These are phyloP conservation scores for Rhizodiscina lignyota DNA, from an alignment of 495 filamentous ascomycete genomes.

Conservation along the genomic window DNA sequence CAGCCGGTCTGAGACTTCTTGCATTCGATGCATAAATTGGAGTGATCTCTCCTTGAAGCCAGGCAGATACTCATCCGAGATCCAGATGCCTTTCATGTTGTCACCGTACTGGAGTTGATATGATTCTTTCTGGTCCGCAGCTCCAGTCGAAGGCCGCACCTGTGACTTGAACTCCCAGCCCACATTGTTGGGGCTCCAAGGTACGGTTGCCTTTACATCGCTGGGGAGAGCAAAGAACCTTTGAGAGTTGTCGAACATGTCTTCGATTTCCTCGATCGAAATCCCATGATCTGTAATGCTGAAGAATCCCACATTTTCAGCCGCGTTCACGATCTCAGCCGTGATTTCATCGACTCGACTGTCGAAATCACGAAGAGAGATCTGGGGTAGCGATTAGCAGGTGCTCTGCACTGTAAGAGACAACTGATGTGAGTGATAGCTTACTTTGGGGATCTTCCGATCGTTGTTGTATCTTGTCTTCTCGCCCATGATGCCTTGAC, in stretches of 20 bases:
- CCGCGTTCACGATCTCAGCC: conserved; percentile 33
- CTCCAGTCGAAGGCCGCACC: conserved; percentile 42
- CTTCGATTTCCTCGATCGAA: conserved; percentile 28
- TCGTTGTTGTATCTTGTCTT: too few species aligned
- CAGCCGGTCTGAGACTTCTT: conserved; percentile 35
- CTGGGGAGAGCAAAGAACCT: conserved; percentile 41
- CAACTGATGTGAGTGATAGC: too few species aligned
- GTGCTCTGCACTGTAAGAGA: too few species aligned
- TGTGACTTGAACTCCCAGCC: conserved; percentile 52
- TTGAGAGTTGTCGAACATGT: conserved; percentile 33
- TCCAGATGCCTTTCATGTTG: conserved; percentile 34
- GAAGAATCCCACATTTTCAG: conserved; percentile 50
- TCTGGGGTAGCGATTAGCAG: too few species aligned
- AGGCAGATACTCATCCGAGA: conserved; percentile 28
- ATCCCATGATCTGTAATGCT: conserved; percentile 40
- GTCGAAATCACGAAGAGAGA: conserved; percentile 40
- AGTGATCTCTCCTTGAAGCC: conserved; percentile 28
- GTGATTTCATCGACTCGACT: conserved; percentile 37
- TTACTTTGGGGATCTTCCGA: too few species aligned
- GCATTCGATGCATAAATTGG: conserved; percentile 36
- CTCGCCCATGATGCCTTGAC: too few species aligned
- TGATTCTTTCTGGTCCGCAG: conserved; percentile 43
- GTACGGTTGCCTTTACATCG: conserved; percentile 31
- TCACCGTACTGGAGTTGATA: conserved; percentile 45
- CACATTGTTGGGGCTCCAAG: conserved; percentile 36